Conservation (phyloP, 192 early-diverging fungal species). For the Podochytrium sp. region DNA sequence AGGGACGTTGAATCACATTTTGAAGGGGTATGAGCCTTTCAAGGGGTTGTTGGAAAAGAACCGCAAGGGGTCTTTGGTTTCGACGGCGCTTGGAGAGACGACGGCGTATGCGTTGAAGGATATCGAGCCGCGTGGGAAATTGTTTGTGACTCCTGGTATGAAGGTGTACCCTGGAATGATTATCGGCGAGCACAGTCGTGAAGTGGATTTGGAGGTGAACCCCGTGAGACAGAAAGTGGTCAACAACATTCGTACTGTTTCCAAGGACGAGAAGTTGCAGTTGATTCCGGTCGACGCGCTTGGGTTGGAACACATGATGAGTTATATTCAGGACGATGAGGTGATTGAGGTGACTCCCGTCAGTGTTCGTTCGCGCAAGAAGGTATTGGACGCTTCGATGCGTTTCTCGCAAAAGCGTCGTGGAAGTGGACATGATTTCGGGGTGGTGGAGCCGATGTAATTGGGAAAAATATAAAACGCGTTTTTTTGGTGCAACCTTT, state of each 20-base stretch:
- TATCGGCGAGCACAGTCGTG: conserved; percentile 79
- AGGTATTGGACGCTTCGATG: conserved; percentile 68
- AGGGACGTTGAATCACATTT: conserved; percentile 79
- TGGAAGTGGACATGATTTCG: conserved; percentile 37
- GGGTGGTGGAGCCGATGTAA: conserved; percentile 29
- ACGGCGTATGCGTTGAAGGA: conserved; percentile 76
- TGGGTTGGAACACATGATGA: conserved; percentile 76
- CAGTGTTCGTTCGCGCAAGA: conserved; percentile 75
- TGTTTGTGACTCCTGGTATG: conserved; percentile 75
- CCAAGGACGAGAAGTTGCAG: conserved; percentile 78
- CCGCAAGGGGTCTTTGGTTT: conserved; percentile 79
- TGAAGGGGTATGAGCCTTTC: conserved; percentile 73
- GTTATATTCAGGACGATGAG: conserved; percentile 82
- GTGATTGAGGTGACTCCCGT: conserved; percentile 83
- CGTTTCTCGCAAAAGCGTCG: conserved; percentile 54
- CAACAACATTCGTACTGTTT: conserved; percentile 77
- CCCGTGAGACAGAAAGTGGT: conserved; percentile 81
- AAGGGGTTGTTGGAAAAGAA: conserved; percentile 73
- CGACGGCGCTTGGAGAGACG: conserved; percentile 66
- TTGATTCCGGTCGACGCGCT: conserved; percentile 70
- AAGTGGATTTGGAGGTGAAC: conserved; percentile 83
- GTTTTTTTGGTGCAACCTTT: neutral
- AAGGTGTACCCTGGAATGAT: conserved; percentile 87
- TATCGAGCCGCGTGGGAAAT: conserved; percentile 78
- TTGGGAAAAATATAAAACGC: neutral